Evolutionary conservation across 2,329 filamentous ascomycete genomes (phyloP).

Genomic region (Blastomyces parvus): DNA sequence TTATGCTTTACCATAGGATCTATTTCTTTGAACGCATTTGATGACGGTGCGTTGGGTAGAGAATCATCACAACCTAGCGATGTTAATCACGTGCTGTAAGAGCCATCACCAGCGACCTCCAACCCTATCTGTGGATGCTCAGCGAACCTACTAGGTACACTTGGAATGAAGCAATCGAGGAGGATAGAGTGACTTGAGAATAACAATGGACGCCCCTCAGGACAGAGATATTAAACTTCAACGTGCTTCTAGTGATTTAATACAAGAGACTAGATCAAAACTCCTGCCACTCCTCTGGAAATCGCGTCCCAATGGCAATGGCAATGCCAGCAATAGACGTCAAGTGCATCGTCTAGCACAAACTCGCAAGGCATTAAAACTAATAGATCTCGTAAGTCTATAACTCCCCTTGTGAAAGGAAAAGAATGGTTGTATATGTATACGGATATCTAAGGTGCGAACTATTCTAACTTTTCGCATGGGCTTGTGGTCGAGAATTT

Average conservation of each 20-base stretch:
- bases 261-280: conserved; percentile 35
- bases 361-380: conserved; percentile 29
- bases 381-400: conserved; percentile 32
- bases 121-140: no score
- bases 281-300: conserved; percentile 37
- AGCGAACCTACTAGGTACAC: no score
- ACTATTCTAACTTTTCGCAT: conserved; percentile 11
- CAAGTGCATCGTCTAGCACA: conserved; percentile 33
- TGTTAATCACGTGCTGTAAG: background rate
- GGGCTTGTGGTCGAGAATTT: conserved; percentile 5
- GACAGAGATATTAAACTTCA: conserved; percentile 40
- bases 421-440: background rate
- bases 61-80: background rate
- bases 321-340: conserved; percentile 17
- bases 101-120: background rate
- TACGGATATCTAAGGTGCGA: conserved; percentile 9
- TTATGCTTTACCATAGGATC: background rate
- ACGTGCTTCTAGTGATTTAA: conserved; percentile 36
- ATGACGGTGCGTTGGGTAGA: background rate
- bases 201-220: conserved; percentile 36
- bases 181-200: background rate
- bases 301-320: conserved; percentile 17
- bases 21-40: background rate
- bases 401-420: background rate
- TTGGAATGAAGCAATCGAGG: background rate